These are phyloP conservation scores for Botrytis sinoallii DNA, from an alignment of 2,329 filamentous ascomycete genomes.

Conservation along the genomic window DNA sequence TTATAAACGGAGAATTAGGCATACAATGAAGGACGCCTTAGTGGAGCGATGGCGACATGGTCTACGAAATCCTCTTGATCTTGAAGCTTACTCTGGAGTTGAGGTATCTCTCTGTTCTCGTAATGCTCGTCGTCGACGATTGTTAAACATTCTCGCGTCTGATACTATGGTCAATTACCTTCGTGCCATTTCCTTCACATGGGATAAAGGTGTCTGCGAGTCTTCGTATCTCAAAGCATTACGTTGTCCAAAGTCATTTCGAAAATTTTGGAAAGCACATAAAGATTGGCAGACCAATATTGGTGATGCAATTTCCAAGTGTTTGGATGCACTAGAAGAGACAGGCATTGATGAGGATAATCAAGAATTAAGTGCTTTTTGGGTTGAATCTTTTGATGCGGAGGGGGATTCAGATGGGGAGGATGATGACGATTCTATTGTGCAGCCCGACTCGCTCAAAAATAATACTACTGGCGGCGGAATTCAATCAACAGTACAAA, in stretches of 20 bases:
- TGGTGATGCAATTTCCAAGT: conserved; percentile 22
- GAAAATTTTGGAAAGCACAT: conserved; percentile 20
- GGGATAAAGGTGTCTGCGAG: background rate
- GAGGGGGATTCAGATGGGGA: conserved; percentile 22
- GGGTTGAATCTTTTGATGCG: conserved; percentile 22
- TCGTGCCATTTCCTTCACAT: background rate
- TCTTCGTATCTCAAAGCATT: conserved; percentile 13
- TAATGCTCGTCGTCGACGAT: conserved; percentile 20
- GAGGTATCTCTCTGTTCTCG: conserved; percentile 24
- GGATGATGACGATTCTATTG: background rate
- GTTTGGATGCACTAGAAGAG: conserved; percentile 20
- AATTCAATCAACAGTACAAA: background rate
- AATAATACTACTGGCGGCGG: background rate
- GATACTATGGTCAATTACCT: conserved; percentile 24
- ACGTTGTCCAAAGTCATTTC: conserved; percentile 17
- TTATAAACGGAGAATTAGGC: conserved; percentile 22
- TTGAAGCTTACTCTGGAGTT: conserved; percentile 23
- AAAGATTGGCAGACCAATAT: conserved; percentile 16
- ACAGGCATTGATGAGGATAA: conserved; percentile 22
- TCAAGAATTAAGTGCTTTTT: conserved; percentile 22
- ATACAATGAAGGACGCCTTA: conserved; percentile 24
- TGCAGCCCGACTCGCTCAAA: background rate
- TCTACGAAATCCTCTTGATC: conserved; percentile 20
- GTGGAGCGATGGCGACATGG: conserved; percentile 22
- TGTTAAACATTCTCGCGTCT: conserved; percentile 21